Base-by-base conservation (phyloP, 2,329 filamentous ascomycete species). In the Monosporascus sp. region DNA sequence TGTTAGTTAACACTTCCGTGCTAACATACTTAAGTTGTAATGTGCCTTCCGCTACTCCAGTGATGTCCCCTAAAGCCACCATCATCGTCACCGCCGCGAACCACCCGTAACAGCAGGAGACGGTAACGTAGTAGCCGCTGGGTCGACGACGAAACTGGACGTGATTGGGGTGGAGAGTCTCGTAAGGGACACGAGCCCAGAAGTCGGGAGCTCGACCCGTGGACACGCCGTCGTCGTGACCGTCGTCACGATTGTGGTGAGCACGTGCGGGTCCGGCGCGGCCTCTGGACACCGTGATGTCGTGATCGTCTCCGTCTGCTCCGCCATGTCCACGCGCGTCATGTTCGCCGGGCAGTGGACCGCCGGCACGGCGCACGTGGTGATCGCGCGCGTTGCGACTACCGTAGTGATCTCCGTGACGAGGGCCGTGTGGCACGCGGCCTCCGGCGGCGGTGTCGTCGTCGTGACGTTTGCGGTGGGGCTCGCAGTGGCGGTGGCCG, bases 341-440 rank as follows among this genome's bases (percentile, higher is more conserved):
- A 62, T 55, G 43, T 60, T 62, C 3, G 58, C 56, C 7, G 64
- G 64, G 52, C 64, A 66, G 58, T 66, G 64, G 26, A 60, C 51
- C 0, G 60, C 54, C 37, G 49, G 41, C 0, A 58, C 60, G 1
- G 59, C 63, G 56, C 59, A 64, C 47, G 53, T 59, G 2, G 64
- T 65, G 18, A 63, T 58, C 9, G 57, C 56, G 52, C 59, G 60
- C 3, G 58, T 57, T 45, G 37, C 48, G 7, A 49, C 51, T 6
- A 59, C 55, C 1, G 52, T 57, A 17, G 14, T 46, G 37, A 54
- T 60, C 50, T 55, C 53, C 3, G 57, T 60, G 11, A 58, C 57
- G 2, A 62, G 49, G 7, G 48, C 20, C 8, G 54, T 52, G 3
- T 58, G 48, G 44, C 53, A 55, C 20, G 51, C 15, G n/a, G 26